Conservation (phyloP, 495 filamentous ascomycete genomes). For the Aspergillus funiculosus region DNA sequence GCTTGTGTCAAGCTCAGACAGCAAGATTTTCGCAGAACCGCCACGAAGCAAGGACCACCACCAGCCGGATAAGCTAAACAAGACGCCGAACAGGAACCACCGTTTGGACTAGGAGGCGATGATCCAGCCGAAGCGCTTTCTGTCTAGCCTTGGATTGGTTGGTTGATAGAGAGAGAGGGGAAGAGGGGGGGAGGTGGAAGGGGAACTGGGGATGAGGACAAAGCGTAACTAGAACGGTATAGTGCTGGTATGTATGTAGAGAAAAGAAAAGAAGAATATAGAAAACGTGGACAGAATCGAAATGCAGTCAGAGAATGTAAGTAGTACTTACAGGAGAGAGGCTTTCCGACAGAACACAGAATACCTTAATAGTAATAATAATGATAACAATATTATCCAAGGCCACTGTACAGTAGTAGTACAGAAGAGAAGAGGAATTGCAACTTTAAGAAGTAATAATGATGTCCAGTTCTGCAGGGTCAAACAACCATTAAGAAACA, state of each 20-base stretch:
- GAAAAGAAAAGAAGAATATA: conserved; percentile 4
- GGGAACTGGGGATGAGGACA: background rate
- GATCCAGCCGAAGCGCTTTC: conserved; percentile 12
- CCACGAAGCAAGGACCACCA: conserved; percentile 30
- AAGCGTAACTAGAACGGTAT: background rate
- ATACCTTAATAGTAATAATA: conserved; percentile 6
- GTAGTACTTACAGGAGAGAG: background rate
- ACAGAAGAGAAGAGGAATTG: background rate
- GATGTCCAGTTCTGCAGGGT: conserved; percentile 7
- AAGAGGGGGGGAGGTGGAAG: background rate
- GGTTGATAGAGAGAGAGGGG: background rate
- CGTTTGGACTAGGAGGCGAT: conserved; percentile 18
- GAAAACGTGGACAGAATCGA: conserved; percentile 4
- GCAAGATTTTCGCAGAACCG: conserved; percentile 16
- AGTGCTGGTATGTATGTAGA: too few species aligned
- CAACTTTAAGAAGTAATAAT: background rate
- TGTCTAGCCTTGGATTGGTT: conserved; percentile 12
- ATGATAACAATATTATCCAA: too few species aligned
- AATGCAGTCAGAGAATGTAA: conserved; percentile 17
- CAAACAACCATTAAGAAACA: conserved; percentile 12
- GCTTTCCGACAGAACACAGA: conserved; percentile 3
- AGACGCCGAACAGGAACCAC: conserved; percentile 19
- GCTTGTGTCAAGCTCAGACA: conserved; percentile 20
- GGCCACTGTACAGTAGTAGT: background rate
- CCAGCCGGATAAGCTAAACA: conserved; percentile 19